A percentile compares a stretch with the other conserved stretches of the same genome.
phyloP scores from a whole-genome alignment of 371 early-diverging fungal genomes.

The Capniomyces stellatus region DNA sequence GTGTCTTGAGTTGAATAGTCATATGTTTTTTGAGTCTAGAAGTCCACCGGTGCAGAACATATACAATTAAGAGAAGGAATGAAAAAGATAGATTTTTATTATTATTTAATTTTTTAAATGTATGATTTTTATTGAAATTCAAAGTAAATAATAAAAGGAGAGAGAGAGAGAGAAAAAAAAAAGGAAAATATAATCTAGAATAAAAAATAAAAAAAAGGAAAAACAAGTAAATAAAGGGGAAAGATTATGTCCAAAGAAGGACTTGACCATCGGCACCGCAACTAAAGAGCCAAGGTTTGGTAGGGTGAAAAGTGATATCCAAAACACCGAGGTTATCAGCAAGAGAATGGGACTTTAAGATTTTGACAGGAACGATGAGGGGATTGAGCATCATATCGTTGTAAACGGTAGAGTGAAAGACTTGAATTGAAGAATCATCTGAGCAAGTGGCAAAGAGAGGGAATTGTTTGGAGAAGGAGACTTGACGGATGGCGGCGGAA shows the following conservation, averaged over 20 bases:
- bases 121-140: too few species aligned
- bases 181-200: too few species aligned
- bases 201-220: too few species aligned
- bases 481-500: slow-evolving; percentile 70
- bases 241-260: slow-evolving; percentile 54
- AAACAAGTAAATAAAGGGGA: too few species aligned
- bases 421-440: slow-evolving; percentile 83
- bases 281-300: slow-evolving; percentile 89
- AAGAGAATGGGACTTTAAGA: slow-evolving; percentile 58
- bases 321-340: slow-evolving; percentile 64
- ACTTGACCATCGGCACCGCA: slow-evolving; percentile 58
- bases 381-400: slow-evolving; percentile 86
- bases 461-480: slow-evolving; percentile 66
- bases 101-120: too few species aligned
- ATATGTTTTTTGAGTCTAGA: too few species aligned
- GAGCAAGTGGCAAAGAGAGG: slow-evolving; percentile 87
- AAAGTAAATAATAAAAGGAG: too few species aligned
- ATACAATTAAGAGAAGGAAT: too few species aligned
- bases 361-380: slow-evolving; percentile 93
- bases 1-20: slow-evolving; percentile 11
- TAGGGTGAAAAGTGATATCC: slow-evolving; percentile 80
- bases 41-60: too few species aligned
- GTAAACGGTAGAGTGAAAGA: slow-evolving; percentile 96
- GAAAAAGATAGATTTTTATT: too few species aligned
- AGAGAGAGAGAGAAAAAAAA: too few species aligned